Conservation (phyloP, 176 grass and related monocot species). For the Raddia distichophylla region DNA sequence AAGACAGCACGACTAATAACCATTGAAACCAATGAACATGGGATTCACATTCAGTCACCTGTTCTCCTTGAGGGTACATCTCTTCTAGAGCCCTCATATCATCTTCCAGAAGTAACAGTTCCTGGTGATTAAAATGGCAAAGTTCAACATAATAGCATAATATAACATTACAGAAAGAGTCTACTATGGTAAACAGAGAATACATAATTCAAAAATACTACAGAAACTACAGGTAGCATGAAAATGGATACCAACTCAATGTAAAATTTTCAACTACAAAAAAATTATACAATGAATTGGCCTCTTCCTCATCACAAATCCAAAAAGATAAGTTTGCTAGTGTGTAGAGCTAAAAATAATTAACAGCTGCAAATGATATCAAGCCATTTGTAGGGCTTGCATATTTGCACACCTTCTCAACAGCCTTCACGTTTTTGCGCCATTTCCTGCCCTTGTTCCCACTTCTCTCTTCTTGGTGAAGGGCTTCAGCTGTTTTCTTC, state of each 20-base stretch:
- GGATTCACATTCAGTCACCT: constrained; percentile 46
- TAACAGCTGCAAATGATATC: neutral
- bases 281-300: constrained; percentile 17
- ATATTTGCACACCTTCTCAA: constrained; percentile 66
- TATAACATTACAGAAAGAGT: neutral
- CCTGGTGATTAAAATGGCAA: constrained; percentile 54
- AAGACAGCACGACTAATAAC: constrained; percentile 40
- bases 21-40: constrained; percentile 15
- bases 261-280: neutral
- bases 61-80: constrained; percentile 99
- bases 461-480: constrained; percentile 93
- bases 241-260: constrained; percentile 17
- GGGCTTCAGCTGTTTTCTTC: constrained; percentile 88
- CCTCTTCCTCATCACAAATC: constrained; percentile 11
- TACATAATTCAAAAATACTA: neutral
- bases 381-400: constrained; percentile 3
- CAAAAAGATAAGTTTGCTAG: neutral
- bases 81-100: constrained; percentile 95
- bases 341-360: neutral
- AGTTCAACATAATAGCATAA: constrained; percentile 13
- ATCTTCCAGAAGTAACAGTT: constrained; percentile 89
- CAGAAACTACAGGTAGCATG: neutral
- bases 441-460: constrained; percentile 93
- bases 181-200: neutral
- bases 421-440: constrained; percentile 97